Percentiles rank a stretch among this genome's conserved stretches.
phyloP scores from a whole-genome alignment of 202 grass and related monocot species.

The Schoenoplectus triqueter region DNA sequence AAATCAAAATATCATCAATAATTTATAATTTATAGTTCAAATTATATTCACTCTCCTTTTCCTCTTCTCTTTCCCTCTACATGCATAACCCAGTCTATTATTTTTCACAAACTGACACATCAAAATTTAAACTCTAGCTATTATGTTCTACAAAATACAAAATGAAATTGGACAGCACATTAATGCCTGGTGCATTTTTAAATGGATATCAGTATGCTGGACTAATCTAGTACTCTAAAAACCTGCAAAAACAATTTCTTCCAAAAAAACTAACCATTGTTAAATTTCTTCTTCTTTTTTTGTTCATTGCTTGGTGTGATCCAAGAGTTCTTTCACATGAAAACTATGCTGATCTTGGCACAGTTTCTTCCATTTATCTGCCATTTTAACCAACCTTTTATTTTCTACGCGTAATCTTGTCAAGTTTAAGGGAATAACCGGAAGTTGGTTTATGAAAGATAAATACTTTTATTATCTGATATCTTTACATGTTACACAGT shows the following conservation, averaged over 20 bases:
- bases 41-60: no score
- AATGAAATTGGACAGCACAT: background rate
- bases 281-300: background rate
- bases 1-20: no score
- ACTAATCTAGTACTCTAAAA: background rate
- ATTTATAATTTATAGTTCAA: no score
- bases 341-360: constrained; percentile 46
- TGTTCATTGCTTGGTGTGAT: constrained; percentile 21
- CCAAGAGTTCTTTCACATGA: constrained; percentile 44
- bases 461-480: no score
- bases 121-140: no score
- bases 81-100: no score
- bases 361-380: constrained; percentile 43
- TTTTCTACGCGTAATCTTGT: constrained; percentile 30
- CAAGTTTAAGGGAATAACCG: no score
- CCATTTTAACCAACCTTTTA: constrained; percentile 40
- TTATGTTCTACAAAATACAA: no score
- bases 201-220: background rate
- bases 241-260: background rate
- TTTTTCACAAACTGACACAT: no score
- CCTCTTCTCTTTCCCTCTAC: no score
- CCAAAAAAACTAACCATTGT: background rate
- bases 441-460: no score
- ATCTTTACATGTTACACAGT: no score
- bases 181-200: background rate